phyloP scores from a whole-genome alignment of 805 yeast species.

The Pichia gijzeniarum region DNA sequence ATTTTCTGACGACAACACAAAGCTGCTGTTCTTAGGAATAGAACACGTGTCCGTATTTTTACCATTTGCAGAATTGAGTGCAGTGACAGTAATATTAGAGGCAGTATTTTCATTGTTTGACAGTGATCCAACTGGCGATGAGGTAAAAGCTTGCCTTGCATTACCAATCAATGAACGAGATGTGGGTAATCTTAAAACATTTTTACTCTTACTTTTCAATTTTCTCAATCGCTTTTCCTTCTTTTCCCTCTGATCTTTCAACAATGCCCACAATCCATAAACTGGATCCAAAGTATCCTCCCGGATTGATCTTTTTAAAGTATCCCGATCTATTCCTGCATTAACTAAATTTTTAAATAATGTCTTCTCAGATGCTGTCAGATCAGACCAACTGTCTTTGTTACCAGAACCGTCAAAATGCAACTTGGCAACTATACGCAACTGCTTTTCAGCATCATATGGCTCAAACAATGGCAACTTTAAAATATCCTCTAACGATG shows the following conservation, averaged over 20 bases:
- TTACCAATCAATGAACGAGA: conserved; percentile 22
- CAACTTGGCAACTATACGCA: conserved; percentile 34
- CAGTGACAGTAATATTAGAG: too few species aligned
- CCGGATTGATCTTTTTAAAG: conserved; percentile 50
- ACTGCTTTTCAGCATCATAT: conserved; percentile 34
- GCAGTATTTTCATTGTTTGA: not conserved
- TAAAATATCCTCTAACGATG: conserved; percentile 43
- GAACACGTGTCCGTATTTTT: too few species aligned
- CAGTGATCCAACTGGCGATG: conserved; percentile 8
- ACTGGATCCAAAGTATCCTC: conserved; percentile 61
- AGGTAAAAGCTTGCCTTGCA: conserved; percentile 17
- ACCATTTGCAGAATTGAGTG: too few species aligned
- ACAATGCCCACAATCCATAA: conserved; percentile 68
- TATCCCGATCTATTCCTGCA: conserved; percentile 57
- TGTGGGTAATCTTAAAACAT: conserved; percentile 24
- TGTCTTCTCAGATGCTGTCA: conserved; percentile 53
- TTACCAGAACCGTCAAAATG: conserved; percentile 30
- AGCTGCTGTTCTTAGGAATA: not conserved
- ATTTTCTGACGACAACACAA: not conserved
- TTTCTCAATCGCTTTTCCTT: conserved; percentile 33
- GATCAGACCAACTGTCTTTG: conserved; percentile 4
- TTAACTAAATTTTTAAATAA: conserved; percentile 53
- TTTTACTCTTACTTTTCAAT: conserved; percentile 20
- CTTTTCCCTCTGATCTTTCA: conserved; percentile 47
- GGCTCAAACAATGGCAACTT: conserved; percentile 44